Evolutionary conservation across 306 rosid genomes (phyloP), one percentile per base, ranked within the genome.

Genomic region (Quercus gilva): DNA sequence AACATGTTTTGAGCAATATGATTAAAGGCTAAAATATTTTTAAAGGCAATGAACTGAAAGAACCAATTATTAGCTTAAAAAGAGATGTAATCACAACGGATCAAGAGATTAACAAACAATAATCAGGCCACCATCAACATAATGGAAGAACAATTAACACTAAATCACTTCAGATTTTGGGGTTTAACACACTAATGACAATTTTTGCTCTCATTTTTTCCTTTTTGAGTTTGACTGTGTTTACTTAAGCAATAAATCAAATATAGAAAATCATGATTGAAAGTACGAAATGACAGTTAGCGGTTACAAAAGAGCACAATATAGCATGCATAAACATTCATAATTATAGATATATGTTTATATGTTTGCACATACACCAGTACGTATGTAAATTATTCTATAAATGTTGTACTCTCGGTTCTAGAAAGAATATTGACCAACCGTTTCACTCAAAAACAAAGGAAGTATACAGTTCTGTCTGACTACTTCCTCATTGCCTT

Each of bases 1-100:
- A 60, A 60, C 69, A 8, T 29, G 57, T 83, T 59, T 57, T 31
- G 53, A 15, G 55, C 20, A 77, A 52, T 41, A 55, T 69, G 68
- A 65, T 55, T 11, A 49, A 58, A 55, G 59, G 33, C 5, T 7
- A 37, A 74, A 67, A 69, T 74, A 69, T 69, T 35, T 70, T 35
- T 70, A n/a, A 69, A 80, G 23, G 74, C 53, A 57, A 73, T 51
- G 79, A 26, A 69, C 57, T 45, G 57, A 74, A 79, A 78, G 71
- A 60, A 70, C 23, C 45, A 79, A 78, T 83, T 75, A 79, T 83
- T 74, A 61, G 74, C 28, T 63, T 68, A 35, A 31, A 74, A 75
- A 73, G 63, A 55, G 17, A 35, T 18, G 72, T 35, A 68, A n/a
- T 68, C 72, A 68, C 72, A 68, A 6, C 72, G 53, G 72, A 35